A percentile compares a stretch with the other conserved stretches of the same genome.
Conservation (phyloP, 495 filamentous ascomycete genomes). For the Tuber umbilicatum region DNA sequence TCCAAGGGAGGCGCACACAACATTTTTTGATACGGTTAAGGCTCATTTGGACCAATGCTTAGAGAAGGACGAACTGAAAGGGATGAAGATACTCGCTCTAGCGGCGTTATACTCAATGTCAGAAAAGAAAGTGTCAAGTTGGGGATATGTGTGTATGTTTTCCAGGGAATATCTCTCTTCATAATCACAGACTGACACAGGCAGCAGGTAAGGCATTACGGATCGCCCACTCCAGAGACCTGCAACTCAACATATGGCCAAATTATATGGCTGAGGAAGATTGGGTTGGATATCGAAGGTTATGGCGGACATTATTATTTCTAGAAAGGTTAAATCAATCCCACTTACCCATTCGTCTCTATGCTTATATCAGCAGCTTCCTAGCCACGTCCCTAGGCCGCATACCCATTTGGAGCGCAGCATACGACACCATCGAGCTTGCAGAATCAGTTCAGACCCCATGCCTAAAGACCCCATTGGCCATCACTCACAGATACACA, state of each 20-base stretch:
- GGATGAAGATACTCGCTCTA: constrained; percentile 15
- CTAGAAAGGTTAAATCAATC: constrained; percentile 11
- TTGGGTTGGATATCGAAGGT: constrained; percentile 13
- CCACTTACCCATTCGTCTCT: neutral
- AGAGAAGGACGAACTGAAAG: constrained; percentile 14
- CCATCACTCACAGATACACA: neutral
- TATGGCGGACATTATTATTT: constrained; percentile 22
- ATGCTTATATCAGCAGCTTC: constrained; percentile 7
- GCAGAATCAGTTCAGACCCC: constrained; percentile 9
- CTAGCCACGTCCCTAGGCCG: constrained; percentile 16
- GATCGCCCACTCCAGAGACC: constrained; percentile 13
- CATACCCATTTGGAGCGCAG: constrained; percentile 12
- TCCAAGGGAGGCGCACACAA: constrained; percentile 4
- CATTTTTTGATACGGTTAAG: constrained; percentile 13
- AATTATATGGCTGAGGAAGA: constrained; percentile 3
- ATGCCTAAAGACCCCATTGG: neutral
- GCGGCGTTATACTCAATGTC: constrained; percentile 13
- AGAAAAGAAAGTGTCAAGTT: constrained; percentile 13
- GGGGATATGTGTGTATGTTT: constrained; percentile 16
- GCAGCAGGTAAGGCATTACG: constrained; percentile 8
- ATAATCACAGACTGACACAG: neutral
- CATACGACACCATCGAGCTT: constrained; percentile 10
- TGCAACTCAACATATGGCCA: constrained; percentile 5
- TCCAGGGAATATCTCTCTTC: neutral
- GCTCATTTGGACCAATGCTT: constrained; percentile 13